Conservation (phyloP, 257 asterid species). For the Coffea eugenioides region DNA sequence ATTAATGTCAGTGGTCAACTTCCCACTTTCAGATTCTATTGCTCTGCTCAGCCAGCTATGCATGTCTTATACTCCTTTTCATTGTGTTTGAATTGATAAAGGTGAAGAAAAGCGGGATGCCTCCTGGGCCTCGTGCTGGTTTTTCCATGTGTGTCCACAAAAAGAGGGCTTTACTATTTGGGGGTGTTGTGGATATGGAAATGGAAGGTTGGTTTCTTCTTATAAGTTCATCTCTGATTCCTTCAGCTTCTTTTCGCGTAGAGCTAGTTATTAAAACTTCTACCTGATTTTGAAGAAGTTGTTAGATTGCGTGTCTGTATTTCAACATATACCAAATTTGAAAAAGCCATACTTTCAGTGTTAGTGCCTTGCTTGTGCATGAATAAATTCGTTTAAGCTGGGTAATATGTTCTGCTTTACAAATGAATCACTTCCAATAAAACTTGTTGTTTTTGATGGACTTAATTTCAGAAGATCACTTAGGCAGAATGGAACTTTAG, state of each 20-base stretch:
- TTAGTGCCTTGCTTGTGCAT: not conserved
- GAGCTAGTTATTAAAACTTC: conserved; percentile 2
- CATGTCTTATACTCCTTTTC: conserved; percentile 8
- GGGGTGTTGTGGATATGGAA: conserved; percentile 99
- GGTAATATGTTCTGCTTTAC: too few relatives aligned
- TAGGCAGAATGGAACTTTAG: too few relatives aligned
- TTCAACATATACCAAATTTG: not conserved
- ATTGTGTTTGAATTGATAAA: conserved; percentile 26
- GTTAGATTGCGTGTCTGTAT: not conserved
- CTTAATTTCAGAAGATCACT: not conserved
- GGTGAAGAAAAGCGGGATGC: conserved; percentile 98
- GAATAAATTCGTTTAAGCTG: not conserved
- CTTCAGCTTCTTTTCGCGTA: conserved; percentile 9
- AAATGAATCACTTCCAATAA: not conserved
- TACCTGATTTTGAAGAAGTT: not conserved
- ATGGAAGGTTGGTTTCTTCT: conserved; percentile 59
- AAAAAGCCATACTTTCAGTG: not conserved
- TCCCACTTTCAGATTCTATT: not conserved
- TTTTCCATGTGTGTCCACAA: conserved; percentile 92
- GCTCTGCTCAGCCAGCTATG: not conserved
- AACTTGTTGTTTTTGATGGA: not conserved
- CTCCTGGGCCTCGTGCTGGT: conserved; percentile 98
- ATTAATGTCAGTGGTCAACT: not conserved
- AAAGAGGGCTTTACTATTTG: conserved; percentile 90
- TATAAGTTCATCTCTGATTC: conserved; percentile 14